These are phyloP conservation scores for Quercus phellos DNA, from an alignment of 331 rosid genomes.

Conservation along the genomic window DNA sequence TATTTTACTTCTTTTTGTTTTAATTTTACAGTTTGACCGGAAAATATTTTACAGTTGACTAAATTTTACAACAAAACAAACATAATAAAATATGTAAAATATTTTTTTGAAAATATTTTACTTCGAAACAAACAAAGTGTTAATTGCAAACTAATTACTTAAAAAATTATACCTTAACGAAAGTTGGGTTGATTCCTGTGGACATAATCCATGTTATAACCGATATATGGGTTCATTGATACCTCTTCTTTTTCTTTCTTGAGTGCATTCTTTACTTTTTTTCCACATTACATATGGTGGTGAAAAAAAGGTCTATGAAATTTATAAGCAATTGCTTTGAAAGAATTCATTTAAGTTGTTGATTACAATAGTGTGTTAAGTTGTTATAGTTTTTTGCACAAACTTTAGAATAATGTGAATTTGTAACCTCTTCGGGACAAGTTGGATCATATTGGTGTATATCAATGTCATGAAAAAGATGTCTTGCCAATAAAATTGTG, in stretches of 20 bases:
- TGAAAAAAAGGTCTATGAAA: conserved; percentile 28
- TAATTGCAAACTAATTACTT: neutral
- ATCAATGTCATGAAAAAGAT: neutral
- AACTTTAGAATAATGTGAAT: neutral
- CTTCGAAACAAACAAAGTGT: too few species aligned
- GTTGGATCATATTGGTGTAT: neutral
- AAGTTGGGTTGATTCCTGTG: too few species aligned
- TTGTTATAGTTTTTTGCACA: neutral
- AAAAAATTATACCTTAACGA: too few species aligned
- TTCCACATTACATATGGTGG: conserved; percentile 20
- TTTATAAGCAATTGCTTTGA: conserved; percentile 11
- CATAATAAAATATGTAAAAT: too few species aligned
- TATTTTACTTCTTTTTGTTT: too few species aligned
- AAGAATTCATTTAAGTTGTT: neutral
- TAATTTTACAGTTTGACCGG: too few species aligned
- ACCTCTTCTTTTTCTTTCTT: neutral
- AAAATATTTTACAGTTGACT: too few species aligned
- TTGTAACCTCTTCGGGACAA: neutral
- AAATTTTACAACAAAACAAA: too few species aligned
- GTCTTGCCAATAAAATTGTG: too few species aligned
- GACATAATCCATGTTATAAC: too few species aligned
- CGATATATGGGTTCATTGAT: neutral
- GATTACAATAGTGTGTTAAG: neutral
- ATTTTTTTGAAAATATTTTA: too few species aligned
- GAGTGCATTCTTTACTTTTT: conserved; percentile 22